Conservation (phyloP, 2,329 filamentous ascomycete genomes). For the Lithohypha guttulata region DNA sequence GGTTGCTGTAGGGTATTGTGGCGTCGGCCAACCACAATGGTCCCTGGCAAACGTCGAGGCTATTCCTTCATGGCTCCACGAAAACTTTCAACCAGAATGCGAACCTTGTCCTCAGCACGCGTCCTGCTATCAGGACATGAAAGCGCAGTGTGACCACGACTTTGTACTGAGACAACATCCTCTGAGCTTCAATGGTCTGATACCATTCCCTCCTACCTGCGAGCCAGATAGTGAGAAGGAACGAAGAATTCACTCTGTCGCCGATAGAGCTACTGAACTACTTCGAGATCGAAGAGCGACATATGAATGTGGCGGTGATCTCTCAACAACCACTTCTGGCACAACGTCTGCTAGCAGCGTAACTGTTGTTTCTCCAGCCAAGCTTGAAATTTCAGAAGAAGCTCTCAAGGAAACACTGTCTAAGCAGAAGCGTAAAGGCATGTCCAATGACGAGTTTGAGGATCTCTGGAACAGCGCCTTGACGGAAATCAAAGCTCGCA, state of each 20-base stretch:
- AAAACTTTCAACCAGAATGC: slow-evolving; percentile 62
- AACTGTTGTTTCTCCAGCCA: slow-evolving; percentile 41
- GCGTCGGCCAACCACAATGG: slow-evolving; percentile 58
- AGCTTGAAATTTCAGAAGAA: slow-evolving; percentile 51
- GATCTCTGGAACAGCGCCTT: slow-evolving; percentile 54
- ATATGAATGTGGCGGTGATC: slow-evolving; percentile 70
- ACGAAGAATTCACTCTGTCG: slow-evolving; percentile 73
- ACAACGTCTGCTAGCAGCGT: slow-evolving; percentile 20
- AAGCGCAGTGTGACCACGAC: slow-evolving; percentile 71
- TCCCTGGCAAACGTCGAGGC: slow-evolving; percentile 46
- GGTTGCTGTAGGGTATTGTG: slow-evolving; percentile 90
- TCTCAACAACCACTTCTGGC: slow-evolving; percentile 25
- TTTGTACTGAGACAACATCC: slow-evolving; percentile 81
- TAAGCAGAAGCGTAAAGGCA: slow-evolving; percentile 66
- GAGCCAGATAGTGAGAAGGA: slow-evolving; percentile 92
- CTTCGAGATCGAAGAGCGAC: slow-evolving; percentile 75
- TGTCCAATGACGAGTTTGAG: slow-evolving; percentile 82
- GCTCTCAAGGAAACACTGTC: slow-evolving; percentile 68
- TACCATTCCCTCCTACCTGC: slow-evolving; percentile 82
- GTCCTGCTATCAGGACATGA: slow-evolving; percentile 69
- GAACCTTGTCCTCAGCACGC: slow-evolving; percentile 86
- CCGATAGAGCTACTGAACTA: slow-evolving; percentile 77
- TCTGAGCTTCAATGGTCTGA: slow-evolving; percentile 63
- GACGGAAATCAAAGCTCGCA: slow-evolving; percentile 42
- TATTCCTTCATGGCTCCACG: slow-evolving; percentile 62